A percentile compares a stretch with the other conserved stretches of the same genome.
Conservation (phyloP, 768 basidiomycete species). For the Tricholoma bakamatsutake region DNA sequence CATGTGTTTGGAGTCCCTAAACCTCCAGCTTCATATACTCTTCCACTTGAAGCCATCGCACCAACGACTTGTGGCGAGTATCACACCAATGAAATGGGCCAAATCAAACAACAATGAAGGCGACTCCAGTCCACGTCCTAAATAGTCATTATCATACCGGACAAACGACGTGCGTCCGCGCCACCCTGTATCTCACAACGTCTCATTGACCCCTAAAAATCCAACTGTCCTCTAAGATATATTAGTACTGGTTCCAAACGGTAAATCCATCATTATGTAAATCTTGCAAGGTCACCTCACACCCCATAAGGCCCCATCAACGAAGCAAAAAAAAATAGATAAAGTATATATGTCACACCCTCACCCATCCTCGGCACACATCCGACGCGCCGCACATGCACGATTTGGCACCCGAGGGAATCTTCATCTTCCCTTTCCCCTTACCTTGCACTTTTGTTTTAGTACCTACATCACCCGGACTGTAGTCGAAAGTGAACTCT, state of each 20-base stretch:
- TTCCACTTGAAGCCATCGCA: too few relatives aligned
- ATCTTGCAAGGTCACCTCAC: background rate
- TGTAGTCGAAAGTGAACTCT: conserved; percentile 64
- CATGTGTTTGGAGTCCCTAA: too few relatives aligned
- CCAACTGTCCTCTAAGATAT: too few relatives aligned
- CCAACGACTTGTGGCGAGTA: too few relatives aligned
- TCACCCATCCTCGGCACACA: conserved; percentile 18
- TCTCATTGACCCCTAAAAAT: too few relatives aligned
- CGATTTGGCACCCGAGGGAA: conserved; percentile 22
- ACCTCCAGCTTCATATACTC: too few relatives aligned
- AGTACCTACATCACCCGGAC: conserved; percentile 34
- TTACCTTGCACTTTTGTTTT: conserved; percentile 9
- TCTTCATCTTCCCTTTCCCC: conserved; percentile 19
- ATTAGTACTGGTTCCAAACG: background rate
- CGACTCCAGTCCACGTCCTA: too few relatives aligned
- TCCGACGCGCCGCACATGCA: conserved; percentile 30
- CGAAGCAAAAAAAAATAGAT: background rate
- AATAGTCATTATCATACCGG: too few relatives aligned
- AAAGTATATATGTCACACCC: conserved; percentile 1
- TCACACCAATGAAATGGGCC: too few relatives aligned
- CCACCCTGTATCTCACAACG: too few relatives aligned
- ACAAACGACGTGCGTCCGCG: too few relatives aligned
- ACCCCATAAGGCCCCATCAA: background rate
- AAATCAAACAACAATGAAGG: too few relatives aligned
- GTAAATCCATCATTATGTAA: background rate